Evolutionary conservation across 2,329 filamentous ascomycete genomes (phyloP).

Genomic region (Ustulina deusta): DNA sequence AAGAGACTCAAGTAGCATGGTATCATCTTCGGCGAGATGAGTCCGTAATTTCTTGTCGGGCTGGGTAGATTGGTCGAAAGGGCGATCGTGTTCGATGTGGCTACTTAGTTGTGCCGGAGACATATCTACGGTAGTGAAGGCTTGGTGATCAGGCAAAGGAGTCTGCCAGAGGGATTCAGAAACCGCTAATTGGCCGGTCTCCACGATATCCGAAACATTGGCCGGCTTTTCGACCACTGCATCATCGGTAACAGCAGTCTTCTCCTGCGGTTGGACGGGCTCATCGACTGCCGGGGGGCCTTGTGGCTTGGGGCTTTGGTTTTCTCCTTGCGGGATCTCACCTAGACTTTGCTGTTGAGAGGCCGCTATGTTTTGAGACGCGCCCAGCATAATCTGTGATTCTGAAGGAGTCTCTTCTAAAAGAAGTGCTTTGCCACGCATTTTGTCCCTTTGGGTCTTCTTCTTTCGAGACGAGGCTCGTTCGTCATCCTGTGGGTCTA

Average conservation of each 20-base stretch:
- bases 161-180: constrained; percentile 38
- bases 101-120: constrained; percentile 53
- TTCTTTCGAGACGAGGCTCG: constrained; percentile 44
- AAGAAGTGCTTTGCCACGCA: constrained; percentile 44
- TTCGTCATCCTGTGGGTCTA: constrained; percentile 41
- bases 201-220: constrained; percentile 24
- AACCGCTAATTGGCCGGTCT: constrained; percentile 11
- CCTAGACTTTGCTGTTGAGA: constrained; percentile 37
- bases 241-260: constrained; percentile 27
- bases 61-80: constrained; percentile 53
- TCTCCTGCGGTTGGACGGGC: constrained; percentile 45
- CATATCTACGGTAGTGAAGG: constrained; percentile 46
- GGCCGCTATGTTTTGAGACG: constrained; percentile 34
- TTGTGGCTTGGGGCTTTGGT: constrained; percentile 33
- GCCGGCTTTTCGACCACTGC: not conserved
- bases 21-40: constrained; percentile 43
- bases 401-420: constrained; percentile 4
- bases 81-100: constrained; percentile 53
- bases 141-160: constrained; percentile 35
- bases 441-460: constrained; percentile 53
- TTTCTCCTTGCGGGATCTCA: constrained; percentile 33
- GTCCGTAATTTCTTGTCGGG: constrained; percentile 54
- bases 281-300: constrained; percentile 46
- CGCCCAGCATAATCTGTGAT: constrained; percentile 15
- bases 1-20: constrained; percentile 47